Conservation (phyloP, 1,284 basidiomycete genomes). For the Tylopilus orsonianus region DNA sequence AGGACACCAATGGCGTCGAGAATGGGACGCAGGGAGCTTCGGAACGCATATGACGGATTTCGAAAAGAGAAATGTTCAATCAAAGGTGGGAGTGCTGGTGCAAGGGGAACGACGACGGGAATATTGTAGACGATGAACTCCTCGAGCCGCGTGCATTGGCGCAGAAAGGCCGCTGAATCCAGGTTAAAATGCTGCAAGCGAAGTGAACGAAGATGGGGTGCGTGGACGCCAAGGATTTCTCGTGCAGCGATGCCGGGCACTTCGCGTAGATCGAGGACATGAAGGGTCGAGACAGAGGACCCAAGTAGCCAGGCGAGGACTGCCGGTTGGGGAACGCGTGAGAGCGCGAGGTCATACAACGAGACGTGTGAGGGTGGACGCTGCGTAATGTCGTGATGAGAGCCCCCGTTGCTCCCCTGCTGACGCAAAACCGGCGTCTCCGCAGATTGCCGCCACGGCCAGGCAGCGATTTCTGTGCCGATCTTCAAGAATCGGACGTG, state of each 20-base stretch:
- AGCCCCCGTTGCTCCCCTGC: neutral
- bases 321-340: slow-evolving; percentile 34
- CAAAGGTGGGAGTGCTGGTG: slow-evolving; percentile 33
- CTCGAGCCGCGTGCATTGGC: slow-evolving; percentile 40
- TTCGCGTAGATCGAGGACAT: slow-evolving; percentile 44
- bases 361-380: slow-evolving; percentile 12
- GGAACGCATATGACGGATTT: slow-evolving; percentile 29
- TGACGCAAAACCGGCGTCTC: slow-evolving; percentile 10
- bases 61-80: slow-evolving; percentile 43
- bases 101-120: slow-evolving; percentile 36
- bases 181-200: slow-evolving; percentile 40
- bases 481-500: slow-evolving; percentile 41
- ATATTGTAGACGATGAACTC: slow-evolving; percentile 43
- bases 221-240: slow-evolving; percentile 32
- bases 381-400: neutral
- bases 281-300: slow-evolving; percentile 35
- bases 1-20: slow-evolving; percentile 36
- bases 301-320: slow-evolving; percentile 42
- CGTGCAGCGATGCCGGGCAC: slow-evolving; percentile 31
- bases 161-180: slow-evolving; percentile 35
- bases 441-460: slow-evolving; percentile 25
- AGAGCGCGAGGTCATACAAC: slow-evolving; percentile 44
- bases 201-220: slow-evolving; percentile 41
- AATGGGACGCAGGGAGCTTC: slow-evolving; percentile 32
- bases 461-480: slow-evolving; percentile 39